Percentiles rank a stretch among this genome's conserved stretches.
phyloP scores from a whole-genome alignment of 2,329 filamentous ascomycete species.

The Mollisiaceae sp. region DNA sequence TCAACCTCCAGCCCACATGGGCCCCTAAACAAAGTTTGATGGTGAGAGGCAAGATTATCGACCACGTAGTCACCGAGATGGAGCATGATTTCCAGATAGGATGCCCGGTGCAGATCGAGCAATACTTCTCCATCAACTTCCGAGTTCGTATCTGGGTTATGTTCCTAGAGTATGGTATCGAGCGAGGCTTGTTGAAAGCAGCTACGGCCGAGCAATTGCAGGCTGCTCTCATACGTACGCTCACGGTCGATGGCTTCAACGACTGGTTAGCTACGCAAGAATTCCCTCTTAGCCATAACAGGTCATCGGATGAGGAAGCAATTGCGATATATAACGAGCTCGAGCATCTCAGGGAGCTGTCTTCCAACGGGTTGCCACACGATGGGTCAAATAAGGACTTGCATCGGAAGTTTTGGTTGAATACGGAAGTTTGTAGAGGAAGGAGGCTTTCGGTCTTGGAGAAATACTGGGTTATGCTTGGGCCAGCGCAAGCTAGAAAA shows the following conservation, averaged over 20 bases:
- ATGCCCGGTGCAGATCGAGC: constrained; percentile 8
- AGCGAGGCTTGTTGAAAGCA: not conserved
- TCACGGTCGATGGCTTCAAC: constrained; percentile 6
- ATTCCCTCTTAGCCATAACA: not conserved
- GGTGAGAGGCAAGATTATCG: constrained; percentile 10
- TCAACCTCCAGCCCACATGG: not conserved
- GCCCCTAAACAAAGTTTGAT: not conserved
- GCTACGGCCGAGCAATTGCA: constrained; percentile 6
- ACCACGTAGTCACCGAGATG: constrained; percentile 2
- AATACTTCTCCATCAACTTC: constrained; percentile 13
- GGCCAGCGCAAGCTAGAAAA: not conserved
- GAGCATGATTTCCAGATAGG: constrained; percentile 14
- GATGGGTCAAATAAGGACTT: constrained; percentile 11
- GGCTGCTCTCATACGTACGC: constrained; percentile 2
- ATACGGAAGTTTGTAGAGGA: constrained; percentile 12
- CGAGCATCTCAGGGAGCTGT: not conserved
- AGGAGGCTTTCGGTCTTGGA: constrained; percentile 10
- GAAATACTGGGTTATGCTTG: constrained; percentile 14
- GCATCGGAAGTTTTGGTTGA: constrained; percentile 12
- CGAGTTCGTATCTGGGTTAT: constrained; percentile 2
- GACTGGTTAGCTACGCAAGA: not conserved
- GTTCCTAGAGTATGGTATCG: constrained; percentile 9
- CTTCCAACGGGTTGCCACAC: not conserved
- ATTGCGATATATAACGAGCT: constrained; percentile 7
- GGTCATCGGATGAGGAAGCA: constrained; percentile 3